phyloP scores from a whole-genome alignment of 164 flowering plant species.

The Protea cynaroides region DNA sequence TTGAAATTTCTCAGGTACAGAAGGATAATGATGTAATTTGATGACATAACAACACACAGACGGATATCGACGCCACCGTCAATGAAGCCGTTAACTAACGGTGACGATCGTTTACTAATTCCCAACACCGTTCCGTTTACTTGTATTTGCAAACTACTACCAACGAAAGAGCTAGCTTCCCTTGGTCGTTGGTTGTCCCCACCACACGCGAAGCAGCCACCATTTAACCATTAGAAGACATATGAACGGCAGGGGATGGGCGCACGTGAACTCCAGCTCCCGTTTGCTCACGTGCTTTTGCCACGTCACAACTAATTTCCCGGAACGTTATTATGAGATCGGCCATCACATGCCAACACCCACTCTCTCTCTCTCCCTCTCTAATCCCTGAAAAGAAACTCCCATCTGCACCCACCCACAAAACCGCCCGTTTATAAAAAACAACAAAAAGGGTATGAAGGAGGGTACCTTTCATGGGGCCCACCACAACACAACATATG shows the following conservation, averaged over 20 bases:
- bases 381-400: not conserved
- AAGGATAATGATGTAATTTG: too few relatives aligned
- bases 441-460: not conserved
- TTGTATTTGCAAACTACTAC: too few relatives aligned
- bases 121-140: too few relatives aligned
- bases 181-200: too few relatives aligned
- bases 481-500: not conserved
- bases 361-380: too few relatives aligned
- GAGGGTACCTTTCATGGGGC: not conserved
- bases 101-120: too few relatives aligned
- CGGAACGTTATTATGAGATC: not conserved
- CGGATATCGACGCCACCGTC: too few relatives aligned
- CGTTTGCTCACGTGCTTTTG: slow-evolving; percentile 28
- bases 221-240: too few relatives aligned
- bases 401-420: not conserved
- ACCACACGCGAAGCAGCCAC: slow-evolving; percentile 44
- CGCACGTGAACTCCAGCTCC: slow-evolving; percentile 45
- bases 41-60: too few relatives aligned
- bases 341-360: not conserved
- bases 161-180: too few relatives aligned
- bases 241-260: slow-evolving; percentile 46
- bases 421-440: not conserved
- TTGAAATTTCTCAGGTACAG: too few relatives aligned
- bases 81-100: too few relatives aligned
- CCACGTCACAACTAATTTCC: not conserved